Evolutionary conservation across 2,329 filamentous ascomycete genomes (phyloP), one percentile per base, ranked within the genome.

Genomic region (Aureobasidium subglaciale): DNA sequence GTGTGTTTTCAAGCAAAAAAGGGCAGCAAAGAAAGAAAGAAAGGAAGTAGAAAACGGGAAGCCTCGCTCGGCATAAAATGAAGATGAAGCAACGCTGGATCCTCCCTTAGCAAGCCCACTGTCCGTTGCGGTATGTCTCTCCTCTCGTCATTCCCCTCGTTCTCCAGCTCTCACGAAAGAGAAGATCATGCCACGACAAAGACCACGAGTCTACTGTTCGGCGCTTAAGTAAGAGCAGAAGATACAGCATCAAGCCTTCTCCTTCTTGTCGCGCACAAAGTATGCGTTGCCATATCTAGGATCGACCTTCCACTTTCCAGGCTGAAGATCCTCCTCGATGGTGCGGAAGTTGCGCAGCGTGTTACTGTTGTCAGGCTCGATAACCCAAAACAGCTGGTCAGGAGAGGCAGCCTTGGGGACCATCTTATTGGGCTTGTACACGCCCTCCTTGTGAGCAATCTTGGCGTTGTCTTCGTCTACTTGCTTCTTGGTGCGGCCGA

Each of bases 401-500:
- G 68, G 63, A 25, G 61, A 60, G n/a, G 68, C 58, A 22, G 59
- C 65, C 10, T 59, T 48, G 15, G 69, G 69, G 43, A 63, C 61
- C 34, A 70, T 60, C 43, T 67, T 65, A 57, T 68, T 65, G 58
- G 63, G 63, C 25, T 65, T 64, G 58, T 65, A 67, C 27, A 63
- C 67, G 10, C 64, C 65, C 59, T 70, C 68, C 25, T 59, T 58
- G 41, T 63, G 62, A 13, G 68, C 68, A 27, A 70, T 66, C 58
- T 66, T 67, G 62, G 66, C 64, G 55, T 71, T 71, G 60, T 71
- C 69, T 45, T 70, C 68, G 22, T 69, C 64, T 42, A 71, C 68
- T 55, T 71, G 63, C 22, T 62, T 63, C 48, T 66, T 69, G 42
- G 67, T 69, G 53, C 69, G 68, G 18, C 69, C 69, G 49, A 65